Base-by-base conservation (phyloP, 2,329 filamentous ascomycete genomes). In the Thermoascus crustaceus region DNA sequence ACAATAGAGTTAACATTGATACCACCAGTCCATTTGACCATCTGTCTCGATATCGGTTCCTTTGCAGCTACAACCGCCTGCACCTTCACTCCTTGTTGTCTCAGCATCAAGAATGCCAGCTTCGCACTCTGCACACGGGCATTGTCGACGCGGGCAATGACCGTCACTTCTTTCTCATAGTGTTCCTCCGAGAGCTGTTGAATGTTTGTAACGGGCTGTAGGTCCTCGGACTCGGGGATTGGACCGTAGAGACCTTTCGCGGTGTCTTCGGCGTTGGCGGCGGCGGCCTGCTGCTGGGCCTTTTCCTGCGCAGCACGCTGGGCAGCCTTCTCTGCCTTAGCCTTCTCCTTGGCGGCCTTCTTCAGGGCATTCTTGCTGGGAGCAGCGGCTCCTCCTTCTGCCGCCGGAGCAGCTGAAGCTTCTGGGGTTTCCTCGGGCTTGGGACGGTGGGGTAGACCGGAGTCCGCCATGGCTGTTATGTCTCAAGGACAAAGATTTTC, bases 301-400 rank as follows among this genome's bases (percentile, higher is more conserved):
- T 82, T 82, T 55, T 84, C 82, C 54, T 82, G 80, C 48, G 85
- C 82, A n/a, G 80, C 82, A 34, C 61, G 78, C 66, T 58, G 75
- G 58, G 52, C 72, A 29, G 82, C 82, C 64, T 93, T 93, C 57
- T 78, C 73, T 8, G 82, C 84, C 64, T 93, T 88, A 60, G 89
- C 88, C 67, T 87, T 87, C 18, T 88, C 85, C 67, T 93, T 93
- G 50, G 83, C 82, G 30, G 83, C 80, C 69, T 93, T 94, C 69
- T 93, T 93, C 45, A 82, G 67, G 10, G 79, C 85, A 63, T 80
- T 88, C 68, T 93, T 88, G 42, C 81, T 85, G 26, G 74, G 69
- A 9, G 66, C 66, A 35, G 66, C 68, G 37, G 63, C 65, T 30
- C 26, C 40, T 20, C 60, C 65, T 42, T 61, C 64, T 30, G 52